A percentile compares a stretch with the other conserved stretches of the same genome.
These are phyloP conservation scores for Aureobasidium melanogenum DNA, from an alignment of 2,329 filamentous ascomycete species.

Conservation along the genomic window DNA sequence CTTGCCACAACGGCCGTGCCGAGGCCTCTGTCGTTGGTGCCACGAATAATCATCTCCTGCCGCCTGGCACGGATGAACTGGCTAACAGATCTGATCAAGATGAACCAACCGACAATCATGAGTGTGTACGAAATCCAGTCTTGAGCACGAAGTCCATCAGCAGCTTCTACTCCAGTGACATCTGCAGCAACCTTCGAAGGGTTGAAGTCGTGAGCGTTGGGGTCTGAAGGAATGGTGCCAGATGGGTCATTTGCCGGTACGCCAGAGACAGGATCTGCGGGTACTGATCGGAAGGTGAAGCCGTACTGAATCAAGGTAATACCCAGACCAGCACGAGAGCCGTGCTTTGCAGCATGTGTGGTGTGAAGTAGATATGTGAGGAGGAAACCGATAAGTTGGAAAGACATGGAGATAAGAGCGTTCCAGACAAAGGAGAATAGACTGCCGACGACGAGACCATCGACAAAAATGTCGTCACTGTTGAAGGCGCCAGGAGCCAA, in stretches of 20 bases:
- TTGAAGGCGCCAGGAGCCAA: conserved; percentile 84
- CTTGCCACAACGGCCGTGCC: conserved; percentile 78
- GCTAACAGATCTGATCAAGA: conserved; percentile 85
- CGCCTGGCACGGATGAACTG: conserved; percentile 81
- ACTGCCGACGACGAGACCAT: conserved; percentile 86
- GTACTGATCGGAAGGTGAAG: conserved; percentile 66
- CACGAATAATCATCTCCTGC: conserved; percentile 86
- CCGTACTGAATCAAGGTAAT: conserved; percentile 95
- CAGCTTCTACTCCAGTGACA: conserved; percentile 22
- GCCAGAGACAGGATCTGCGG: conserved; percentile 18
- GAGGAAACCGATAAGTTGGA: conserved; percentile 93
- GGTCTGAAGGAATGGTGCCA: conserved; percentile 60
- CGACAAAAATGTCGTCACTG: conserved; percentile 90
- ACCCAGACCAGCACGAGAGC: conserved; percentile 85
- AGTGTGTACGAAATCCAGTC: conserved; percentile 88
- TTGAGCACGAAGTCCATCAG: conserved; percentile 55
- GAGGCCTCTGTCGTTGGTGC: conserved; percentile 83
- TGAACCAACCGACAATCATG: conserved; percentile 98
- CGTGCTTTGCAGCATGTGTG: conserved; percentile 95
- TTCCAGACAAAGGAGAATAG: conserved; percentile 87
- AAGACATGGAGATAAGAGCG: conserved; percentile 93
- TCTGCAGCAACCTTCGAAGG: conserved; percentile 54
- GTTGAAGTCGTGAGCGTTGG: conserved; percentile 84
- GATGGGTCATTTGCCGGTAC: conserved; percentile 31
- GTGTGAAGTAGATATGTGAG: conserved; percentile 97